These are phyloP conservation scores for Monascus ruber DNA, from an alignment of 2,329 filamentous ascomycete species.

Conservation along the genomic window DNA sequence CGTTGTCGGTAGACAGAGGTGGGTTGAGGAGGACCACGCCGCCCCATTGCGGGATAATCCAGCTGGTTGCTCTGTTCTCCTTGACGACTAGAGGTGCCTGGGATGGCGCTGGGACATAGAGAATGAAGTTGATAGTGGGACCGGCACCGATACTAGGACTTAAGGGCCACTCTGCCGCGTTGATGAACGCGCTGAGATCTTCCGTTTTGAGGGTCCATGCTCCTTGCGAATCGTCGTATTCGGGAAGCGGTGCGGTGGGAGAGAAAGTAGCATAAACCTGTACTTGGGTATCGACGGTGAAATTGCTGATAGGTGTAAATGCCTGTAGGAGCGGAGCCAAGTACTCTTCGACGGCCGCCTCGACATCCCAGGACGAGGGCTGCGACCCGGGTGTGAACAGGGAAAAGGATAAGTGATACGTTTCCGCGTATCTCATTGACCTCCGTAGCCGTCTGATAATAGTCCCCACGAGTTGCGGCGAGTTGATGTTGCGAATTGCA, in stretches of 20 bases:
- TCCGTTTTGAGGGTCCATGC: constrained; percentile 66
- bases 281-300: constrained; percentile 91
- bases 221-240: constrained; percentile 41
- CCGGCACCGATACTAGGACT: constrained; percentile 87
- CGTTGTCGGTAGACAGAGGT: constrained; percentile 22
- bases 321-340: constrained; percentile 71
- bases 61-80: constrained; percentile 57
- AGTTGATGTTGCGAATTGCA: constrained; percentile 18
- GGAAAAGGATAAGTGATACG: constrained; percentile 92
- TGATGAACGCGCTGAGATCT: constrained; percentile 88
- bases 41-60: constrained; percentile 96
- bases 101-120: constrained; percentile 68
- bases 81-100: constrained; percentile 50
- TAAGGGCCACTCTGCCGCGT: constrained; percentile 93
- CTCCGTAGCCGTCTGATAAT: constrained; percentile 61
- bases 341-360: constrained; percentile 67
- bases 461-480: constrained; percentile 43
- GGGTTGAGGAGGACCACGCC: constrained; percentile 59
- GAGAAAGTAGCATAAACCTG: constrained; percentile 74
- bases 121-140: constrained; percentile 89
- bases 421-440: constrained; percentile 81
- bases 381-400: constrained; percentile 69
- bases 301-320: constrained; percentile 76
- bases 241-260: constrained; percentile 48
- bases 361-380: constrained; percentile 86